A percentile compares a stretch with the other conserved stretches of the same genome.
phyloP scores from a whole-genome alignment of 179 eudicot species.

The Silene vulgaris region DNA sequence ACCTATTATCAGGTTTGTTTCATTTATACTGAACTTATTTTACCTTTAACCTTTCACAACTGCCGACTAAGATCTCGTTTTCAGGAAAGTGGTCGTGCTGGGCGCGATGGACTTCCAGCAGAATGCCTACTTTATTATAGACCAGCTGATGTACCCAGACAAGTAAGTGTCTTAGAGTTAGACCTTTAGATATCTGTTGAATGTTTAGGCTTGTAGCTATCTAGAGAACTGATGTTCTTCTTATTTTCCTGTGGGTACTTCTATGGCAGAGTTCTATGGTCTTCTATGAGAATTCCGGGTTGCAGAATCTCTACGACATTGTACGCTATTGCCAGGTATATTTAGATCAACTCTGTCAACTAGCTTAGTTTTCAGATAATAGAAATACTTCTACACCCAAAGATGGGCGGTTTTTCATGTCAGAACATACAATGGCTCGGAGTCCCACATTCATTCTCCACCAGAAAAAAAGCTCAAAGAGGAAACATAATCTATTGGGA shows the following conservation, averaged over 20 bases:
- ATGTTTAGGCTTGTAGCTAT: background rate
- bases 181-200: slow-evolving; percentile 15
- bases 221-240: background rate
- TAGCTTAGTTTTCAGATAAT: background rate
- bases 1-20: slow-evolving; percentile 88
- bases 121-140: slow-evolving; percentile 86
- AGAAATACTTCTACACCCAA: no score
- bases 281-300: slow-evolving; percentile 86
- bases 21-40: slow-evolving; percentile 13
- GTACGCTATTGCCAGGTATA: slow-evolving; percentile 80
- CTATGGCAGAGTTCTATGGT: slow-evolving; percentile 94
- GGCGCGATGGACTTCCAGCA: slow-evolving; percentile 97
- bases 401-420: no score
- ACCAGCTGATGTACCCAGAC: slow-evolving; percentile 91
- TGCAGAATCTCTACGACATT: slow-evolving; percentile 91
- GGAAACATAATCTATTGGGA: background rate
- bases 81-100: slow-evolving; percentile 99
- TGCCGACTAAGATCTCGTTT: slow-evolving; percentile 22
- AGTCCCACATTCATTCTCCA: no score
- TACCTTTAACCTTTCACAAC: slow-evolving; percentile 1
- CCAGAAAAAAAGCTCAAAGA: no score
- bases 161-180: slow-evolving; percentile 40
- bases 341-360: slow-evolving; percentile 11
- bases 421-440: no score
- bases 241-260: slow-evolving; percentile 14